A percentile compares a stretch with the other conserved stretches of the same genome.
phyloP scores from a whole-genome alignment of 352 stramenopile genomes.

The Phytophthora lateralis region DNA sequence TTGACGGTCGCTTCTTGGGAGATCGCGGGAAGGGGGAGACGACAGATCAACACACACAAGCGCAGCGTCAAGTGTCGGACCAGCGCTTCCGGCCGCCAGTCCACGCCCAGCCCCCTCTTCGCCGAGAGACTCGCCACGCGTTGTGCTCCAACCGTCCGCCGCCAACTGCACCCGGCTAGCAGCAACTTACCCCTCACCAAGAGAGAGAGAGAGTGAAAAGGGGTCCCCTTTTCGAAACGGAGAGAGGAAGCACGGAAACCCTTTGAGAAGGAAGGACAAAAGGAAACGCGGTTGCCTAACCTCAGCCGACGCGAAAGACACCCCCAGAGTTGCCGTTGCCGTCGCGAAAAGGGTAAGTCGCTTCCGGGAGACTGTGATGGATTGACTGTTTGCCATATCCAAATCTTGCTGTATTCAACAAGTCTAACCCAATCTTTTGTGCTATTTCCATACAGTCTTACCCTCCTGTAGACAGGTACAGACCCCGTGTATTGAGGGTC shows the following conservation, averaged over 20 bases:
- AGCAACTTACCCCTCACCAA: constrained; percentile 8
- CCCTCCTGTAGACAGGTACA: constrained; percentile 33
- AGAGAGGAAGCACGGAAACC: constrained; percentile 7
- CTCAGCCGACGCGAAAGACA: not conserved
- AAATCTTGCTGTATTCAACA: not conserved
- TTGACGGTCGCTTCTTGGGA: constrained; percentile 15
- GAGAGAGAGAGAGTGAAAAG: constrained; percentile 14
- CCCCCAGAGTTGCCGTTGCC: constrained; percentile 4
- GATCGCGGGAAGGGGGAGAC: constrained; percentile 29
- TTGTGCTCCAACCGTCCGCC: constrained; percentile 38
- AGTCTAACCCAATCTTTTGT: constrained; percentile 15
- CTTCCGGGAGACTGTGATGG: not conserved
- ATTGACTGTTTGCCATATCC: constrained; percentile 16
- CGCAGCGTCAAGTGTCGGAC: constrained; percentile 42
- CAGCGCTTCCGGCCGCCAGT: constrained; percentile 8
- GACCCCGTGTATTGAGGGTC: constrained; percentile 7
- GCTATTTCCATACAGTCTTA: constrained; percentile 20
- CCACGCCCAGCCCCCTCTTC: constrained; percentile 15
- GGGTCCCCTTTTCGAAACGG: not conserved
- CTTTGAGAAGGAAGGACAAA: constrained; percentile 20
- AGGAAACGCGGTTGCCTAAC: constrained; percentile 24
- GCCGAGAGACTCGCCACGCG: constrained; percentile 35
- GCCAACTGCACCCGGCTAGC: constrained; percentile 6
- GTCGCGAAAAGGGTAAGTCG: constrained; percentile 11
- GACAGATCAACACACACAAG: constrained; percentile 27